phyloP scores from a whole-genome alignment of 768 basidiomycete genomes.

The Boletus tomentosulus region DNA sequence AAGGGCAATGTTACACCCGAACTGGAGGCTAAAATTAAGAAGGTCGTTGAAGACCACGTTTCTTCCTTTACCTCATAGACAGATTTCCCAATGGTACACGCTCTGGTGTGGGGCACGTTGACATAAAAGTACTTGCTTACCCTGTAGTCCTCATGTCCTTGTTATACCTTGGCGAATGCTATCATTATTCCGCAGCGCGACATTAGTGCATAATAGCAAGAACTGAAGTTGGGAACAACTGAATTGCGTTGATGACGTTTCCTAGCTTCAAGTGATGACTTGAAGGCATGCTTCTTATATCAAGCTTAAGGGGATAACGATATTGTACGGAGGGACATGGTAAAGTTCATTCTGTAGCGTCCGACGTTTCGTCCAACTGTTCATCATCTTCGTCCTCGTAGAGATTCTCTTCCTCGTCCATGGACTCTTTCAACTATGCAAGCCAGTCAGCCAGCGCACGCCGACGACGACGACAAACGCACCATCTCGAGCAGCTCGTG shows the following conservation, averaged over 20 bases:
- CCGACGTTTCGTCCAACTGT: conserved; percentile 12
- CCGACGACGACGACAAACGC: conserved; percentile 15
- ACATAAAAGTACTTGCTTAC: conserved; percentile 18
- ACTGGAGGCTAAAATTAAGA: conserved; percentile 93
- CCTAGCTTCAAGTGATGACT: too few relatives aligned
- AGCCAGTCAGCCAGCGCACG: neutral
- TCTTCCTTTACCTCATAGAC: conserved; percentile 66
- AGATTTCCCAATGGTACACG: conserved; percentile 12
- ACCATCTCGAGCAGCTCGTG: conserved; percentile 97
- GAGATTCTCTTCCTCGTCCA: conserved; percentile 66
- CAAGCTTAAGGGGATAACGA: neutral
- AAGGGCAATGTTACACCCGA: too few relatives aligned
- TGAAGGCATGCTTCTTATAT: neutral
- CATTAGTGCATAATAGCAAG: neutral
- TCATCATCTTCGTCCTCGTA: conserved; percentile 48
- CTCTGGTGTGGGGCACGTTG: conserved; percentile 14
- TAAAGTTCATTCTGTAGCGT: conserved; percentile 9
- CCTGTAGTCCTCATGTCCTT: conserved; percentile 17
- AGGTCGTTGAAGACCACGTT: conserved; percentile 87
- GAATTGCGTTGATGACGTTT: too few relatives aligned
- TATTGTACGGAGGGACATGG: neutral
- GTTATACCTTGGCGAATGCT: conserved; percentile 26
- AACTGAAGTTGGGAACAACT: too few relatives aligned
- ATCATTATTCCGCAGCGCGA: conserved; percentile 27
- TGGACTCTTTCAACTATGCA: conserved; percentile 66